Evolutionary conservation across 2,329 filamentous ascomycete genomes (phyloP).

Genomic region (Zymoseptoria tritici): DNA sequence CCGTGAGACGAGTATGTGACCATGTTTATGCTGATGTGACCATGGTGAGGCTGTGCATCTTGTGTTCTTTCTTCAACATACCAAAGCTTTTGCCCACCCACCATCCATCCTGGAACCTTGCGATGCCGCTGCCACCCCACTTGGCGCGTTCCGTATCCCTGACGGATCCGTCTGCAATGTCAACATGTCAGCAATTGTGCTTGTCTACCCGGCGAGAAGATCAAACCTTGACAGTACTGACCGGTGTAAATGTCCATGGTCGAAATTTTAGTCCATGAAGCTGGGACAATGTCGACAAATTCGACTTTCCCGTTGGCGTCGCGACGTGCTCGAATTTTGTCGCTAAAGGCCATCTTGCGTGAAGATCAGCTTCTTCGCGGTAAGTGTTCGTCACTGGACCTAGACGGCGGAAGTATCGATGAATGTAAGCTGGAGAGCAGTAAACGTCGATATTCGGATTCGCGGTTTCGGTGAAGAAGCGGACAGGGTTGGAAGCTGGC

Average conservation of each 20-base stretch:
- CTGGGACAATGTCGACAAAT: background rate
- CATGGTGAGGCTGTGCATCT: background rate
- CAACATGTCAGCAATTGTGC: too few species aligned
- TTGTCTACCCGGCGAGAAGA: too few species aligned
- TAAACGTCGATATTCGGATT: constrained; percentile 72
- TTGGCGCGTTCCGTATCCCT: background rate
- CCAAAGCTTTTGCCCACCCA: background rate
- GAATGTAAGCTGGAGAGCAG: background rate
- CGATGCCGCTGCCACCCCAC: background rate
- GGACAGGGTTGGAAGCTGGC: too few species aligned
- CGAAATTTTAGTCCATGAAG: background rate
- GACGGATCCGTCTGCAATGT: background rate
- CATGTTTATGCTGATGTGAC: background rate
- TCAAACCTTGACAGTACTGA: background rate
- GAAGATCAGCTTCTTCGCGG: background rate
- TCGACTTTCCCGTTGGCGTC: background rate
- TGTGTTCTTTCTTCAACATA: background rate
- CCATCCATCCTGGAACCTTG: background rate
- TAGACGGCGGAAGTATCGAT: background rate
- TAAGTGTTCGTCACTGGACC: background rate
- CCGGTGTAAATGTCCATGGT: background rate
- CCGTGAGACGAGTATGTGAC: background rate
- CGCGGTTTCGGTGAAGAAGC: constrained; percentile 91
- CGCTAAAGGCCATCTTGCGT: background rate
- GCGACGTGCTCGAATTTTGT: background rate